Conservation (phyloP, 2,329 filamentous ascomycete species). For the Botryotinia convoluta region DNA sequence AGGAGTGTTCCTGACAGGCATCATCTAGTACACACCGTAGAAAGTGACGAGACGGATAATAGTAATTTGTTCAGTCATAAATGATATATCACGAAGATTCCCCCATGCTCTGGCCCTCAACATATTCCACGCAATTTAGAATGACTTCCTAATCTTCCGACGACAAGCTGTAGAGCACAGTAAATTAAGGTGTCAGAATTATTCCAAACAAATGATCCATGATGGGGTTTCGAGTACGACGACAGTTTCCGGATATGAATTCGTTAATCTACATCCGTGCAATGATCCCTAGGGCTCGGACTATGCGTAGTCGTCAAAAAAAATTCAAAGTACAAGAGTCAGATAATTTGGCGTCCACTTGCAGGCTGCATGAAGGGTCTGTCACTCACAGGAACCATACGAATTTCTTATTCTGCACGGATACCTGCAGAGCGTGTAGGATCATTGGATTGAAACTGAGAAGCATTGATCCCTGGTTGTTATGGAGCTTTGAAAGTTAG, state of each 20-base stretch:
- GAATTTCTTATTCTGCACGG: background rate
- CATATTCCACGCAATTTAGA: background rate
- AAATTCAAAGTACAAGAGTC: background rate
- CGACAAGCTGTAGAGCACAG: background rate
- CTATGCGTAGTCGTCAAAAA: background rate
- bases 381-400: slow-evolving; percentile 9
- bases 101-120: background rate
- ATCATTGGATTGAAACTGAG: slow-evolving; percentile 3
- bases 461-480: background rate
- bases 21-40: background rate
- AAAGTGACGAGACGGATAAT: slow-evolving; percentile 1
- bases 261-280: background rate
- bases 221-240: background rate
- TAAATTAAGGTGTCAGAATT: background rate
- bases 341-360: background rate
- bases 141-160: background rate
- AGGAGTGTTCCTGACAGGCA: background rate
- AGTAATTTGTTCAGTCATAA: background rate
- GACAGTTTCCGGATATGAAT: background rate
- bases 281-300: background rate
- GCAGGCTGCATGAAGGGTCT: slow-evolving; percentile 17
- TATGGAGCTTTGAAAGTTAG: background rate
- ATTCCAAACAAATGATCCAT: background rate
- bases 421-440: background rate
- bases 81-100: background rate